phyloP scores from a whole-genome alignment of 2,329 filamentous ascomycete species.

The Xylariaceae sp. region DNA sequence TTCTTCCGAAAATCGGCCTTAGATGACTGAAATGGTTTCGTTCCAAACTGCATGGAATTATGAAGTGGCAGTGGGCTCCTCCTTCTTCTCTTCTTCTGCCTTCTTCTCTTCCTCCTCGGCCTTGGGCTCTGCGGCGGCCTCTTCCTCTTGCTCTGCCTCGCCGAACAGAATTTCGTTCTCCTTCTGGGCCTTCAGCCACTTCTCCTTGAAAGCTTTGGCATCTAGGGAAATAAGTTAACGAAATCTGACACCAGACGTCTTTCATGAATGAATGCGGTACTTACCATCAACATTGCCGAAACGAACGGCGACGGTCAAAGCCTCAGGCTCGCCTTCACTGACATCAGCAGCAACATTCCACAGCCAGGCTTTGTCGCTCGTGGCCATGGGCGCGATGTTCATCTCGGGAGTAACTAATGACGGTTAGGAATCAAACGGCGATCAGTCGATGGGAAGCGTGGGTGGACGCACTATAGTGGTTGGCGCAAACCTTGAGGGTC shows the following conservation, averaged over 20 bases:
- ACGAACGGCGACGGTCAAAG: constrained; percentile 91
- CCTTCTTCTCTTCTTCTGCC: constrained; percentile 23
- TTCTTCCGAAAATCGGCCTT: background rate
- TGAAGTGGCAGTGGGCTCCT: constrained; percentile 18
- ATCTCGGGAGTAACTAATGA: constrained; percentile 87
- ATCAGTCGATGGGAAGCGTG: background rate
- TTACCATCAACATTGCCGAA: constrained; percentile 97
- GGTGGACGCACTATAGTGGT: constrained; percentile 84
- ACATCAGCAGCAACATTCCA: constrained; percentile 98
- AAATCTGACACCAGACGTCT: background rate
- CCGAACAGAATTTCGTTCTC: constrained; percentile 89
- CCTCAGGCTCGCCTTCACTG: constrained; percentile 95
- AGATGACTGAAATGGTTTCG: background rate
- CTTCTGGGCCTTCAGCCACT: constrained; percentile 94
- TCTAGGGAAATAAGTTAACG: constrained; percentile 53
- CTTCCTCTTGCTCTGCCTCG: constrained; percentile 27
- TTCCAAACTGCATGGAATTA: background rate
- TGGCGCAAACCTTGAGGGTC: constrained; percentile 99
- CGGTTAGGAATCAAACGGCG: constrained; percentile 11
- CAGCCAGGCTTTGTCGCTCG: constrained; percentile 97
- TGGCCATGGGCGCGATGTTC: constrained; percentile 97
- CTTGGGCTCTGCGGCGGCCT: constrained; percentile 29
- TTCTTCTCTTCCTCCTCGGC: constrained; percentile 22
- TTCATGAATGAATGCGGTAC: constrained; percentile 34
- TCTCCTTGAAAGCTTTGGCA: constrained; percentile 95